Evolutionary conservation across 2,329 filamentous ascomycete species (phyloP), one percentile per base, ranked within the genome.

Genomic region (Bipolaris zeicola): DNA sequence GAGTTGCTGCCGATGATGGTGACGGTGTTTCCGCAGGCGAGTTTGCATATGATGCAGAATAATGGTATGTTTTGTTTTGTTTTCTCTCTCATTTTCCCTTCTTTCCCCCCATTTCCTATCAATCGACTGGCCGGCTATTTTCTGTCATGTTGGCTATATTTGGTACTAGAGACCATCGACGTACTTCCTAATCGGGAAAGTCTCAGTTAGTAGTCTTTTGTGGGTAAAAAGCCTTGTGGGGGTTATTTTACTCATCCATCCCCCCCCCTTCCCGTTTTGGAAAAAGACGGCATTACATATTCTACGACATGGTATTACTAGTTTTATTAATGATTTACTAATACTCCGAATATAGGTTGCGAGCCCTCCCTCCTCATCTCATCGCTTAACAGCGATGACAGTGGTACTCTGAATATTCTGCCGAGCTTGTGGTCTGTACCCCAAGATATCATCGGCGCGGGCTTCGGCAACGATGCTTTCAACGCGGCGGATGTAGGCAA

Each of bases 31-130:
- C 82, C 81, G 0, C 68, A 67, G 13, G 81, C 73, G 1, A 78
- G 76, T 57, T 61, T 83, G 44, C 82, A 84, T 62, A 76, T 74
- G 49, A 83, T 83, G 81, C 77, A 78, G 62, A 83, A 83, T 63
- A 79, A 76, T 51, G 79, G 80, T 78, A 66, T 48, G 75, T 68
- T 41, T 48, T n/a, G 34, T 18, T 18, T 45, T n/a, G n/a, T n/a
- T n/a, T 26, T 33, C 43, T 43, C 28, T 28, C 3, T 3, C 8
- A 16, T 16, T 28, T 28, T 28, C 26, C 8, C 16, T 16, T 16
- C 16, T 16, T 16, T 16, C 1, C 16, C 16, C 16, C 16, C 16
- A 16, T 16, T 16, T 16, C 16, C 16, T 16, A 16, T 16, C 16
- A 16, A 16, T 16, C 16, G 16, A 16, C 16, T 16, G 16, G 16